A percentile compares a stretch with the other conserved stretches of the same genome.
Conservation (phyloP, 2,329 filamentous ascomycete genomes). For the Bertia moriformis region DNA sequence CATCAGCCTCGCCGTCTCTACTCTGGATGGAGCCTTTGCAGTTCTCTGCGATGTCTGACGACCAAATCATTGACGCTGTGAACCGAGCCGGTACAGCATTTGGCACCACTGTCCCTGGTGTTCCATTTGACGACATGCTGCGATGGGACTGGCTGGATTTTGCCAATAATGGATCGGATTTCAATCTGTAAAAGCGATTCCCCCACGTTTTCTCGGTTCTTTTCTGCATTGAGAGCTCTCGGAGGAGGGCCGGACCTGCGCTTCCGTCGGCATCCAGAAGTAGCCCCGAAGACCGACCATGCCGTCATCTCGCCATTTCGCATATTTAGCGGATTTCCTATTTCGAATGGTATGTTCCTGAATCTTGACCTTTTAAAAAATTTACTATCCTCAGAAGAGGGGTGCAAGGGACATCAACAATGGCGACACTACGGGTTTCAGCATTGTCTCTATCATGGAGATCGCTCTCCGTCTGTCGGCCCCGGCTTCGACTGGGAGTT, state of each 20-base stretch:
- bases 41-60: slow-evolving; percentile 56
- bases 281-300: not conserved
- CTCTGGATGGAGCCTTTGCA: slow-evolving; percentile 37
- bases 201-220: too few relatives aligned
- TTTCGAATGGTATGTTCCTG: not conserved
- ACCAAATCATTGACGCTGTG: slow-evolving; percentile 52
- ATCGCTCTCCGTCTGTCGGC: not conserved
- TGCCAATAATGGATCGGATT: slow-evolving; percentile 26
- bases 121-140: slow-evolving; percentile 43
- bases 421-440: not conserved
- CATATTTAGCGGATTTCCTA: not conserved
- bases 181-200: too few relatives aligned
- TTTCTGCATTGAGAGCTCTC: too few relatives aligned
- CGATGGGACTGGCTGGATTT: slow-evolving; percentile 42
- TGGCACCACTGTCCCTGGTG: slow-evolving; percentile 34
- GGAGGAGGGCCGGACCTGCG: too few relatives aligned
- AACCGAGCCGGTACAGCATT: slow-evolving; percentile 47
- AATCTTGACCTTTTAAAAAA: too few relatives aligned
- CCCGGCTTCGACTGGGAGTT: too few relatives aligned
- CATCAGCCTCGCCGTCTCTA: slow-evolving; percentile 12
- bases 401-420: not conserved
- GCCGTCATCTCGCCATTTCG: too few relatives aligned
- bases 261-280: not conserved
- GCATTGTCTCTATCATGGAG: not conserved
- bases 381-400: too few relatives aligned